Conservation (phyloP, 2,329 filamentous ascomycete genomes). For the Thelonectria rubi region DNA sequence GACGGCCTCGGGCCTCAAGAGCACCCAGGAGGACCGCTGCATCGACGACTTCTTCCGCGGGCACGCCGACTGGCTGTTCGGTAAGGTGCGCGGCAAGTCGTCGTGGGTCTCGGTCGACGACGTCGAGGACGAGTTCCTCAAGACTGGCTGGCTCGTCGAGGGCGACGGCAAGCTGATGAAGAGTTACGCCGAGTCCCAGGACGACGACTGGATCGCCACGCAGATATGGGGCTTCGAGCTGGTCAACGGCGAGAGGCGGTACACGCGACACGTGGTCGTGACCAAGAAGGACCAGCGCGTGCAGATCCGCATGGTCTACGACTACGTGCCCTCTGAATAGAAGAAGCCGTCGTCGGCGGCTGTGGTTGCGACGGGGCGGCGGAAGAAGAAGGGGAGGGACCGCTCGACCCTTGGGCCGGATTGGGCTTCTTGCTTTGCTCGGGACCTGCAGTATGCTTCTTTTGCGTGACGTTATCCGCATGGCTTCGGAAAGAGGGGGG, state of each 20-base stretch:
- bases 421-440: neutral
- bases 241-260: conserved; percentile 60
- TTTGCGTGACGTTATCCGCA: neutral
- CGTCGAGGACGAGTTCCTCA: conserved; percentile 64
- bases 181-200: conserved; percentile 65
- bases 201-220: conserved; percentile 62
- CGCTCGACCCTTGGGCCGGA: neutral
- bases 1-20: conserved; percentile 75
- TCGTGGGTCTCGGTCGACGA: conserved; percentile 58
- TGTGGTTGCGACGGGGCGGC: neutral
- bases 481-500: neutral
- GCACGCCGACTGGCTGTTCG: conserved; percentile 84
- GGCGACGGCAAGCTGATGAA: conserved; percentile 70
- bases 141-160: conserved; percentile 67
- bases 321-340: conserved; percentile 51
- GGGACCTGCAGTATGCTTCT: neutral
- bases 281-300: conserved; percentile 60
- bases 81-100: conserved; percentile 70
- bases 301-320: conserved; percentile 65
- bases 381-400: neutral
- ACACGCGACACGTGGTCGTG: conserved; percentile 63
- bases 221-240: conserved; percentile 71
- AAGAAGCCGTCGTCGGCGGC: neutral
- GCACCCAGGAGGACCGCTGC: conserved; percentile 66
- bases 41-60: conserved; percentile 63